Percentiles rank a stretch among this genome's conserved stretches.
Conservation (phyloP, 257 asterid genomes). For the Cinchona pubescens region DNA sequence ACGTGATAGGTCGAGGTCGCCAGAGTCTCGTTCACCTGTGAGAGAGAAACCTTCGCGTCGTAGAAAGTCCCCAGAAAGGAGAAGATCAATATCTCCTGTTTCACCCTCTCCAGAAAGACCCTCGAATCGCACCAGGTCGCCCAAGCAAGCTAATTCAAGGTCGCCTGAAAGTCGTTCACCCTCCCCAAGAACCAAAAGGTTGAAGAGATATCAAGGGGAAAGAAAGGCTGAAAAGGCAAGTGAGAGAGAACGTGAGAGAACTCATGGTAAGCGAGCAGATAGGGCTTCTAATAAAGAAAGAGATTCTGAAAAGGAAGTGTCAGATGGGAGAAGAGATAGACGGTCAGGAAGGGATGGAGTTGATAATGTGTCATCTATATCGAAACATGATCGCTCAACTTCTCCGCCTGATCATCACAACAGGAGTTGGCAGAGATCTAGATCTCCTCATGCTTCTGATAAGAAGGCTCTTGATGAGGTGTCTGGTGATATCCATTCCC, state of each 20-base stretch:
- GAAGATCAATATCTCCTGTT: conserved; percentile 48
- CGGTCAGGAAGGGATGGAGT: conserved; percentile 52
- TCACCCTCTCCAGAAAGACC: conserved; percentile 46
- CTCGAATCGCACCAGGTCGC: conserved; percentile 42
- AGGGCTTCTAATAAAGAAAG: conserved; percentile 43
- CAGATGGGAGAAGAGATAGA: conserved; percentile 48
- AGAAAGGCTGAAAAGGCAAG: conserved; percentile 45
- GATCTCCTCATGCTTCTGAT: conserved; percentile 58
- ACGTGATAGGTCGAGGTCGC: conserved; percentile 46
- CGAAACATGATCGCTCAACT: conserved; percentile 45
- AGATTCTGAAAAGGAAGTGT: conserved; percentile 42
- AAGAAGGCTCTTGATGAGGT: conserved; percentile 76
- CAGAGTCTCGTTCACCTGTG: conserved; percentile 46
- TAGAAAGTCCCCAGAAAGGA: conserved; percentile 42
- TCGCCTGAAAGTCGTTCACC: conserved; percentile 46
- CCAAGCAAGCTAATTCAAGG: conserved; percentile 39
- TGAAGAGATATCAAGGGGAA: conserved; percentile 57
- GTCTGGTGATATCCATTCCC: conserved; percentile 71
- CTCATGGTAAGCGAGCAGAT: conserved; percentile 45
- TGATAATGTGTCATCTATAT: conserved; percentile 50
- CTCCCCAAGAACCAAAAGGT: conserved; percentile 76
- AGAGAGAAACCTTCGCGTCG: conserved; percentile 45
- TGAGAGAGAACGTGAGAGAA: conserved; percentile 46
- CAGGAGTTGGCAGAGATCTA: conserved; percentile 62
- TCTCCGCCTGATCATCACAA: conserved; percentile 59